phyloP scores from a whole-genome alignment of 371 early-diverging fungal genomes.

The Dinochytrium kinnereticum region DNA sequence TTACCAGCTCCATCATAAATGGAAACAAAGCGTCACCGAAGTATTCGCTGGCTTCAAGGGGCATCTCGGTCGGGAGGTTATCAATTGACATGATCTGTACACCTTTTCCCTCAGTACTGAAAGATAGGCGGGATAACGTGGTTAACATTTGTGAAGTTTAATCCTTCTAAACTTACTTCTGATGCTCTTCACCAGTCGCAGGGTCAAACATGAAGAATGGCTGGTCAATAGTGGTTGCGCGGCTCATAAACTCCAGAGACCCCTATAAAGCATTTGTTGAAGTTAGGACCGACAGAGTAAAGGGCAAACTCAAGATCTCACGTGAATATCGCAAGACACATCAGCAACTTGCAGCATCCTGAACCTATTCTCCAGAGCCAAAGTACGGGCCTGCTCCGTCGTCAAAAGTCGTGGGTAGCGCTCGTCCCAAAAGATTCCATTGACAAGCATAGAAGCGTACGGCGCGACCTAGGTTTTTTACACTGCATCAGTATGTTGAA shows the following conservation, averaged over 20 bases:
- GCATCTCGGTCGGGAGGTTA: constrained; percentile 95
- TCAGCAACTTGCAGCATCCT: constrained; percentile 89
- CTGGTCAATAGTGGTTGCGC: constrained; percentile 84
- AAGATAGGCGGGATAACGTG: neutral
- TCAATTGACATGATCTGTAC: constrained; percentile 96
- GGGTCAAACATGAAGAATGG: constrained; percentile 95
- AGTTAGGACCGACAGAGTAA: neutral
- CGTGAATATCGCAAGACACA: constrained; percentile 93
- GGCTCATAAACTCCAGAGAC: constrained; percentile 90
- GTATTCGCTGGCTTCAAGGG: constrained; percentile 89
- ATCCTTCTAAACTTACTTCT: constrained; percentile 1
- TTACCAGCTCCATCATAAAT: constrained; percentile 79
- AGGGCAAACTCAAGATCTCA: constrained; percentile 39
- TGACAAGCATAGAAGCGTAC: constrained; percentile 84
- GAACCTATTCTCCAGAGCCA: constrained; percentile 66
- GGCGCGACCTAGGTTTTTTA: constrained; percentile 92
- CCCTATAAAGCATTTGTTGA: constrained; percentile 56
- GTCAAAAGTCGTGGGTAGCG: constrained; percentile 90
- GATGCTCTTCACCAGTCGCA: constrained; percentile 47
- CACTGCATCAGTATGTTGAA: too few species aligned
- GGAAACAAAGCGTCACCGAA: constrained; percentile 88
- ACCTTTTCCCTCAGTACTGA: constrained; percentile 76
- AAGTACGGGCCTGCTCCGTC: constrained; percentile 70
- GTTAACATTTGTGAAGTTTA: neutral
- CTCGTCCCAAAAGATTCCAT: constrained; percentile 94